Conservation (phyloP, 2,329 filamentous ascomycete species). For the Kalaharituber pfeilii region DNA sequence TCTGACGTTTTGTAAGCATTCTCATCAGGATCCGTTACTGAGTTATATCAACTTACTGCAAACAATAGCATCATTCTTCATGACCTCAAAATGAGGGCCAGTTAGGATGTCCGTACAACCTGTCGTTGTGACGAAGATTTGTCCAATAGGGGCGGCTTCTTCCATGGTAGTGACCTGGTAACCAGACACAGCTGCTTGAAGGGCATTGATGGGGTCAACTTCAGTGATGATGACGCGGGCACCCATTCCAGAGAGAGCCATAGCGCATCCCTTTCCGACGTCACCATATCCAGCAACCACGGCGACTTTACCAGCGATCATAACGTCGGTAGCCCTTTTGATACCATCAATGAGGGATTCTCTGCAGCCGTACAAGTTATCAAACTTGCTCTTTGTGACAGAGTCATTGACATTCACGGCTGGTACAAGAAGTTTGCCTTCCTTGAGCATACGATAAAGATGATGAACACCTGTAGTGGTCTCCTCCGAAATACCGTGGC, state of each 20-base stretch:
- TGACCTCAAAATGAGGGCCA: conserved; percentile 79
- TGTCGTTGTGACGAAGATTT: conserved; percentile 99
- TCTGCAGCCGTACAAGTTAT: conserved; percentile 99
- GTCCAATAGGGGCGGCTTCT: conserved; percentile 69
- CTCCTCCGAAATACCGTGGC: conserved; percentile 98
- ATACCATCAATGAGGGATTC: conserved; percentile 98
- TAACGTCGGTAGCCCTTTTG: conserved; percentile 99
- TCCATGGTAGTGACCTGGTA: conserved; percentile 98
- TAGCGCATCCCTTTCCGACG: conserved; percentile 95
- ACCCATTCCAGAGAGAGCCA: conserved; percentile 93
- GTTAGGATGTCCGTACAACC: conserved; percentile 96
- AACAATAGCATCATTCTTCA: conserved; percentile 95
- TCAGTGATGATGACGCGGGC: conserved; percentile 92
- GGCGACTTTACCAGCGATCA: conserved; percentile 98
- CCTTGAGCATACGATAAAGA: conserved; percentile 95
- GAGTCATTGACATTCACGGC: conserved; percentile 99
- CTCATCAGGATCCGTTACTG: no score
- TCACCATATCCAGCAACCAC: conserved; percentile 97
- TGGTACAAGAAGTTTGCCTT: conserved; percentile 72
- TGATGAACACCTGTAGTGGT: conserved; percentile 99
- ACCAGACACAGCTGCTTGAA: conserved; percentile 93
- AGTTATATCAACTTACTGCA: conserved; percentile 50
- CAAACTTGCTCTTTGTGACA: conserved; percentile 99
- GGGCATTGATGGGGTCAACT: conserved; percentile 97
- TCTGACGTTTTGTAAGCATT: conserved; percentile 33